Evolutionary conservation across 1,284 basidiomycete species (phyloP).

Genomic region (Taiwanofungus camphoratus): DNA sequence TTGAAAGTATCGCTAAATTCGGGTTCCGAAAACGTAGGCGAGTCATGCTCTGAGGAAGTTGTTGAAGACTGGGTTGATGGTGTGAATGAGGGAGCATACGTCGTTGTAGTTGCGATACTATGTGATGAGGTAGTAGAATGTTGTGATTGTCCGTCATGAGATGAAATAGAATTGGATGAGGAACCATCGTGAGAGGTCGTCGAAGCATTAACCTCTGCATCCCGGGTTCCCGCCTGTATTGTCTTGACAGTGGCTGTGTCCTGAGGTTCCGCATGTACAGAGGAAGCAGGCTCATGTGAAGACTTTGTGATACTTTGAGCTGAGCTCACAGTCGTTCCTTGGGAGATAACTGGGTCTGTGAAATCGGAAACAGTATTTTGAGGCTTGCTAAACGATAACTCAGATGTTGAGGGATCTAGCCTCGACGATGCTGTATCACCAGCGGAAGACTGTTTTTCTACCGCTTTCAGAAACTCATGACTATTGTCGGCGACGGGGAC

Average conservation of each 20-base stretch:
- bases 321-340: too few species aligned
- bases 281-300: background rate
- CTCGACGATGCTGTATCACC: background rate
- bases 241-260: too few species aligned
- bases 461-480: background rate
- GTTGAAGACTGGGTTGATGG: background rate
- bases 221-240: background rate
- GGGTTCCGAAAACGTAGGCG: too few species aligned
- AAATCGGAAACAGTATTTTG: too few species aligned
- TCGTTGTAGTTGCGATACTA: background rate
- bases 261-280: background rate
- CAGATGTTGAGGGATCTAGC: too few species aligned
- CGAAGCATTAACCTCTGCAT: background rate
- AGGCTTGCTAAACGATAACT: too few species aligned
- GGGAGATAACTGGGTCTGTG: too few species aligned
- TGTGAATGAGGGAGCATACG: background rate
- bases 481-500: constrained; percentile 7
- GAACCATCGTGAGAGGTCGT: background rate
- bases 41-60: too few species aligned
- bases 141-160: too few species aligned
- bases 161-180: background rate
- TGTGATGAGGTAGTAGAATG: too few species aligned
- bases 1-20: background rate
- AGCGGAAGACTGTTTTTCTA: background rate
- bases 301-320: too few species aligned